Base-by-base conservation (phyloP, 2,329 filamentous ascomycete species). In the Nectriaceae sp. region DNA sequence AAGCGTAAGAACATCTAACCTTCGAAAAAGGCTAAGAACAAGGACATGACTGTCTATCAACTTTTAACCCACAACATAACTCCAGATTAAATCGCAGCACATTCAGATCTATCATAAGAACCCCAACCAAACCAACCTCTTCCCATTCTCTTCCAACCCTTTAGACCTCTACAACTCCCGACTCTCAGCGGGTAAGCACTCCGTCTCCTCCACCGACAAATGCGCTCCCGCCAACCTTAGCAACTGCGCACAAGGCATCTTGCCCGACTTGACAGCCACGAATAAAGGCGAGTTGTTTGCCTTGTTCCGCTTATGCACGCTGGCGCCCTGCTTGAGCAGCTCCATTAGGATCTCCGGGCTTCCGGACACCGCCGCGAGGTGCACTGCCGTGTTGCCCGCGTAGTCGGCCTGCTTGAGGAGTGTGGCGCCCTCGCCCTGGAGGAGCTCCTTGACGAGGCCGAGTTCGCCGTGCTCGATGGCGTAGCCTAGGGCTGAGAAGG, bases 341-440 rank as follows among this genome's bases (percentile, higher is more conserved):
- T 83, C 79, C 20, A 76, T 70, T 58, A 87, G 69, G 22, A 88
- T 76, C n/a, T 74, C 73, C 1, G 72, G 68, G 49, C 78, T 74
- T 16, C 80, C 75, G 2, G 76, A 74, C 4, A 83, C 75, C 22
- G 80, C 78, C 2, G 80, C 81, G 3, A 84, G 74, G 60, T 84
- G 81, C 31, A 82, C 69, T 4, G 76, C 77, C 21, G 89, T 93
- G 70, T 93, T 94, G 40, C 89, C 89, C 18, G 87, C 88, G 65
- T 93, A 93, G 70, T 94, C 89, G 22, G 82, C 80, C 54, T 85
- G 84, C 62, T 89, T 89, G 38, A 94, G 76, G 18, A 94, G 75
- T 70, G 80, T 82, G 26, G 63, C 73, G 53, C 84, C 79, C 61
- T 89, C 85, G 37, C 79, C 79, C 31, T 82, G 79, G 49, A 93